These are phyloP conservation scores for Lactifluus hygrophoroides DNA, from an alignment of 768 basidiomycete species.

Conservation along the genomic window DNA sequence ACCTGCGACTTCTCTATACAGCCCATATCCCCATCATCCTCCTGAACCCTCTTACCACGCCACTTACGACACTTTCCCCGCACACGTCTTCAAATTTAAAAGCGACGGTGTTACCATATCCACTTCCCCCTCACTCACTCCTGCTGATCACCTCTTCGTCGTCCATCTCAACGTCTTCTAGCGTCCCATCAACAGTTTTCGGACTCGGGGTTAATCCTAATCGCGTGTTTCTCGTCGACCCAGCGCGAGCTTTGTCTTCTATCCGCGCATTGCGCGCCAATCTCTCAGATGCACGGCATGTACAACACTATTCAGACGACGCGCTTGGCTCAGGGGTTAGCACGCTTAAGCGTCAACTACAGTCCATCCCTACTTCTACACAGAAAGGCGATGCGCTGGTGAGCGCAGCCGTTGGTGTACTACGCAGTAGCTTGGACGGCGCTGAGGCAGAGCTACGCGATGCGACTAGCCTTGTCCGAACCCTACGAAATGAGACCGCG, in stretches of 20 bases:
- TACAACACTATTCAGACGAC: conserved; percentile 59
- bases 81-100: conserved; percentile 2
- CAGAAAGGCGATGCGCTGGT: conserved; percentile 13
- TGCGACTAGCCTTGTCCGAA: background rate
- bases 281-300: conserved; percentile 37
- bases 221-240: conserved; percentile 45
- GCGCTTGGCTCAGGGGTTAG: conserved; percentile 43
- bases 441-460: conserved; percentile 6
- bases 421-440: background rate
- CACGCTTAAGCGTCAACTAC: conserved; percentile 4
- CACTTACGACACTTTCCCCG: conserved; percentile 32
- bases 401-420: background rate
- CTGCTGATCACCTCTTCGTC: conserved; percentile 25
- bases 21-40: conserved; percentile 61
- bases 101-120: conserved; percentile 19
- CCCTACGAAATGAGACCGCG: background rate
- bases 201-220: conserved; percentile 9
- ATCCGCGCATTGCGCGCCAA: conserved; percentile 39
- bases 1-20: conserved; percentile 22
- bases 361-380: background rate
- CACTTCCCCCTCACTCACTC: conserved; percentile 25
- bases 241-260: conserved; percentile 48
- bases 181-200: conserved; percentile 25
- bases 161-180: conserved; percentile 15
- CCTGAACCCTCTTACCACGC: conserved; percentile 49